Base-by-base conservation (phyloP, 139 green algal species). In the Tetraselmis chui region DNA sequence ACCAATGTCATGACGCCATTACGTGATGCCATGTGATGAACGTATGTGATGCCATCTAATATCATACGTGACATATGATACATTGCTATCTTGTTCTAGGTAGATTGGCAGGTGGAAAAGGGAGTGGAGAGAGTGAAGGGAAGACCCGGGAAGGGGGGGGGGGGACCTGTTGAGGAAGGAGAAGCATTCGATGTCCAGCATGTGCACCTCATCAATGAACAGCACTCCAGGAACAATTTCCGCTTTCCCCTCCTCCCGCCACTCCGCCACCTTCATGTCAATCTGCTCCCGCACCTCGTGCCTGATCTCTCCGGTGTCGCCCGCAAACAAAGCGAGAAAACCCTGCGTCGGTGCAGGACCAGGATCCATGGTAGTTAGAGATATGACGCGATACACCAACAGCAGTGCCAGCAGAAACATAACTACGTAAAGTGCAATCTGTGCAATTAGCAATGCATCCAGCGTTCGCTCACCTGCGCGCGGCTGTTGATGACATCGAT, bases 171-270 rank as follows among this genome's bases (percentile, higher is more conserved):
- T 98, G 11, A 99, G 88, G 92, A 98, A 99, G 22, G 91, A 96
- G 90, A 99, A 99, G 93, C 97, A 99, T 88, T 99, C 97, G 58
- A 99, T 98, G 89, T 99, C 97, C n/a, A 99, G 89, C 97, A 99
- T 99, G 92, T 99, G 97, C 78, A 98, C 94, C 87, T 97, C 93
- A 83, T 99, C 96, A 79, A 98, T 98, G 90, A 99, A 99, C 11
- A 98, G 88, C 82, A 99, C 96, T 25, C 96, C 96, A 0, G 97
- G 97, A n/a, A 98, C 89, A 31, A 99, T 98, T 79, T 99, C 97
- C 0, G 97, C 97, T 87, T 99, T 99, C 83, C 97, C 97, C 88
- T 99, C 97, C 86, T 99, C 97, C 26, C 96, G 89, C 97, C 97
- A 99, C 90, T 99, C 95, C 0, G 94, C 90, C 25, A 96, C 85